Percentiles rank a stretch among this genome's conserved stretches.
These are phyloP conservation scores for Didymellaceae sp. DNA, from an alignment of 2,329 filamentous ascomycete genomes.

Conservation along the genomic window DNA sequence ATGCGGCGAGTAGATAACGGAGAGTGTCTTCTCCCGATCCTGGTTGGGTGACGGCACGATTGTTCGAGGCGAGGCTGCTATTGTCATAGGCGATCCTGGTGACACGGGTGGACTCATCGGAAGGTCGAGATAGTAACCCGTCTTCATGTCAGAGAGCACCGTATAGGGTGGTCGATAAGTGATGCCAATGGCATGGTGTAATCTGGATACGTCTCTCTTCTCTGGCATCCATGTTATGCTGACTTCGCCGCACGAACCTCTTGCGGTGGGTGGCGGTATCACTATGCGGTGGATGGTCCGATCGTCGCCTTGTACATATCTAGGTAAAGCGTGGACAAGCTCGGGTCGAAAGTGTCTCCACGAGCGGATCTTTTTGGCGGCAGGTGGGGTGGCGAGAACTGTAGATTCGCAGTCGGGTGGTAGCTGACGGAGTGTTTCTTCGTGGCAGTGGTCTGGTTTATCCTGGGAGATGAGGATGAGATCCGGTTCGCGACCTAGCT, in stretches of 20 bases:
- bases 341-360: slow-evolving; percentile 72
- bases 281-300: slow-evolving; percentile 57
- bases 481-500: slow-evolving; percentile 61
- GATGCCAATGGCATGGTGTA: slow-evolving; percentile 73
- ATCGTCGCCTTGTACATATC: slow-evolving; percentile 50
- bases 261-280: slow-evolving; percentile 60
- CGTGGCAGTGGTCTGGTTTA: slow-evolving; percentile 74
- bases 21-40: slow-evolving; percentile 57
- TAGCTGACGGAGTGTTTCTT: slow-evolving; percentile 71
- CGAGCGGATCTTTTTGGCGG: slow-evolving; percentile 68
- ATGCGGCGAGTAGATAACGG: slow-evolving; percentile 70
- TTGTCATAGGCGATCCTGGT: slow-evolving; percentile 41
- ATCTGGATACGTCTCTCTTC: slow-evolving; percentile 64
- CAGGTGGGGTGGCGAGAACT: slow-evolving; percentile 70
- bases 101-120: slow-evolving; percentile 46
- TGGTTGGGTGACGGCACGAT: slow-evolving; percentile 43
- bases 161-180: slow-evolving; percentile 69
- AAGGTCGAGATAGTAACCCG: slow-evolving; percentile 47
- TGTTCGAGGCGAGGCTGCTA: slow-evolving; percentile 42
- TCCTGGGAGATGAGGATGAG: slow-evolving; percentile 66
- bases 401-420: slow-evolving; percentile 61
- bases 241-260: slow-evolving; percentile 68
- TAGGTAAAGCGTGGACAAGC: slow-evolving; percentile 52
- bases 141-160: slow-evolving; percentile 40
- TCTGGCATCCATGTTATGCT: slow-evolving; percentile 72